Evolutionary conservation across 768 basidiomycete genomes (phyloP).

Genomic region (Boletus reticulatus): DNA sequence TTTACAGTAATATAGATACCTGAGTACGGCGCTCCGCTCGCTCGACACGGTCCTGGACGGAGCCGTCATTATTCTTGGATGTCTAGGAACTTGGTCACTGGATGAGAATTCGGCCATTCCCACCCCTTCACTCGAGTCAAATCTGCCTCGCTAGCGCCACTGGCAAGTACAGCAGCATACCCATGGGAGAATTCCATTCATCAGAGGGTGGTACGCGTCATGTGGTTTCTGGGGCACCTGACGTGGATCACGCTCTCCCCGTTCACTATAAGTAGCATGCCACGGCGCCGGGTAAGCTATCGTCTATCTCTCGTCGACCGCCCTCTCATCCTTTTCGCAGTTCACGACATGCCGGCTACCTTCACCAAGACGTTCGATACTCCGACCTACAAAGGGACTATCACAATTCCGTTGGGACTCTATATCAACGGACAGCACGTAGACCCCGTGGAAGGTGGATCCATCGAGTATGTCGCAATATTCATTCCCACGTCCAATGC

Average conservation of each 20-base stretch:
- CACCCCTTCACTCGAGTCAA: no score
- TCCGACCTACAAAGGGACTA: slow-evolving; percentile 53
- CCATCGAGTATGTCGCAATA: slow-evolving; percentile 55
- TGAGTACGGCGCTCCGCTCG: no score
- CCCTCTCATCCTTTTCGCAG: not conserved
- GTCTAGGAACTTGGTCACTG: no score
- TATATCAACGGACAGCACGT: slow-evolving; percentile 61
- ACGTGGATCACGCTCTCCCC: not conserved
- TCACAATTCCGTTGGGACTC: slow-evolving; percentile 57
- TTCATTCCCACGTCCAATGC: not conserved
- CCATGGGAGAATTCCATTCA: no score
- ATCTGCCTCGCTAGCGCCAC: no score
- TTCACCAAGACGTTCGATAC: slow-evolving; percentile 53
- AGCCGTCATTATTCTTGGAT: no score
- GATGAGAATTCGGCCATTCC: no score
- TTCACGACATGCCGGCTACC: slow-evolving; percentile 34
- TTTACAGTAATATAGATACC: no score
- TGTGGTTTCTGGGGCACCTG: no score
- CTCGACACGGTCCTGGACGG: no score
- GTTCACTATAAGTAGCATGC: not conserved
- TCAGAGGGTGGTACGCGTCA: no score
- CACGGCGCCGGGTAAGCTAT: not conserved
- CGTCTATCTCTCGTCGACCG: not conserved
- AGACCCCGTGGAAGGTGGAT: slow-evolving; percentile 48
- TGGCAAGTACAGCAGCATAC: no score